phyloP scores from a whole-genome alignment of 345 rosid species.

The Ceriops decandra region DNA sequence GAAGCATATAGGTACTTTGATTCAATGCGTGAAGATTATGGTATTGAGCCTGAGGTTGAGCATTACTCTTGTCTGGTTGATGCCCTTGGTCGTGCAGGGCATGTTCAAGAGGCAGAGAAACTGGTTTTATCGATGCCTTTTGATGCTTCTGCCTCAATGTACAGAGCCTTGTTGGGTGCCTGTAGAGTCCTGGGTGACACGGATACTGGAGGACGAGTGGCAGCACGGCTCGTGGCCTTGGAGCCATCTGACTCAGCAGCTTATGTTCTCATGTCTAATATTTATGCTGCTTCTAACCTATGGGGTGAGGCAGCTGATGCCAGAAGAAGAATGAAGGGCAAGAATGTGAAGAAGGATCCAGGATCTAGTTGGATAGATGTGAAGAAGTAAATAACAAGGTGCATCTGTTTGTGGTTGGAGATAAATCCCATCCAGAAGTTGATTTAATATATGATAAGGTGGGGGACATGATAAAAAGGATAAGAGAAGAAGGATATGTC shows the following conservation, averaged over 20 bases:
- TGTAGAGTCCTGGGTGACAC: conserved; percentile 47
- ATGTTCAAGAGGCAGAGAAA: conserved; percentile 45
- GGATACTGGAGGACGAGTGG: conserved; percentile 48
- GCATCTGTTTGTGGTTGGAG: conserved; percentile 50
- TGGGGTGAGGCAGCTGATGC: conserved; percentile 46
- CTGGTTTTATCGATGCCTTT: conserved; percentile 48
- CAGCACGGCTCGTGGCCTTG: conserved; percentile 42
- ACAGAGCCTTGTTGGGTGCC: conserved; percentile 54
- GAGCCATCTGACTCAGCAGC: conserved; percentile 53
- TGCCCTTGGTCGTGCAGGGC: conserved; percentile 60
- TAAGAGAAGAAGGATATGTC: conserved; percentile 48
- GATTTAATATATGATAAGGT: conserved; percentile 35
- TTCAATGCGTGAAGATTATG: conserved; percentile 42
- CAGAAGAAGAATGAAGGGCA: conserved; percentile 41
- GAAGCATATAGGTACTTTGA: conserved; percentile 42
- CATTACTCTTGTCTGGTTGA: conserved; percentile 61
- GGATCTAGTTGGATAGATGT: conserved; percentile 65
- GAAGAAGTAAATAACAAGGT: conserved; percentile 44
- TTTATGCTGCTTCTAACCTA: conserved; percentile 46
- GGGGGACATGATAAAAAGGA: conserved; percentile 39
- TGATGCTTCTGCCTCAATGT: conserved; percentile 55
- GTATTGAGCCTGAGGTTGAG: conserved; percentile 53
- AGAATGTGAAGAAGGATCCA: conserved; percentile 53
- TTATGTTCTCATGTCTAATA: conserved; percentile 52
- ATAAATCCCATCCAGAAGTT: conserved; percentile 40